phyloP scores from a whole-genome alignment of 1,284 basidiomycete species.

The Cronartium quercuum region DNA sequence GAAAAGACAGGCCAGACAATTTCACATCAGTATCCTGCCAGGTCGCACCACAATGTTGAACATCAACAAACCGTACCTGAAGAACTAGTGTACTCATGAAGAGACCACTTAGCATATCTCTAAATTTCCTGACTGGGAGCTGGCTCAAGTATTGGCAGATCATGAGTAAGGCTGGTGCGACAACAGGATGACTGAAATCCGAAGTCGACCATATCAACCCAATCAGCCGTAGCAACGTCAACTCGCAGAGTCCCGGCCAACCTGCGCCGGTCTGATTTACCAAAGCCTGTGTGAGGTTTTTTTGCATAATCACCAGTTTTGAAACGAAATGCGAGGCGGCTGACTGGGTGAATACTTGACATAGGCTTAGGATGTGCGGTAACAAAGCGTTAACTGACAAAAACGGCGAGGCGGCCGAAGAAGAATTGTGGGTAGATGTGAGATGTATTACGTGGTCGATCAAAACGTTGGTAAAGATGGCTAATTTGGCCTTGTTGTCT shows the following conservation, averaged over 20 bases:
- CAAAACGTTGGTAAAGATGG: constrained; percentile 77
- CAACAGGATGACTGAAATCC: constrained; percentile 83
- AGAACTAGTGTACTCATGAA: constrained; percentile 77
- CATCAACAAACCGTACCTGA: constrained; percentile 48
- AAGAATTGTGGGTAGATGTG: constrained; percentile 53
- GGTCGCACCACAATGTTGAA: constrained; percentile 1
- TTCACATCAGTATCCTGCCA: neutral
- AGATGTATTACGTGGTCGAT: constrained; percentile 83
- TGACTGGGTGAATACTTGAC: constrained; percentile 71
- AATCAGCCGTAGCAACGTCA: constrained; percentile 71
- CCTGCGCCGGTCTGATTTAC: constrained; percentile 65
- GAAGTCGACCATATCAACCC: constrained; percentile 86
- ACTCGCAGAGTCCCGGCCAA: constrained; percentile 78
- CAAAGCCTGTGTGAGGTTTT: constrained; percentile 81
- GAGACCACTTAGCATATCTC: constrained; percentile 75
- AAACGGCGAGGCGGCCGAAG: constrained; percentile 58
- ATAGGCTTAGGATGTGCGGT: constrained; percentile 75
- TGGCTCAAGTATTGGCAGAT: constrained; percentile 88
- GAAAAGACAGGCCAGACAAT: constrained; percentile 8
- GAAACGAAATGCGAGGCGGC: constrained; percentile 71
- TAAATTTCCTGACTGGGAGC: constrained; percentile 65
- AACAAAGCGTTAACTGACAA: constrained; percentile 62
- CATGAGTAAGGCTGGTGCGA: constrained; percentile 76
- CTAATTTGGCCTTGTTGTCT: constrained; percentile 85
- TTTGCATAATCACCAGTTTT: constrained; percentile 86